Evolutionary conservation across 2,329 filamentous ascomycete genomes (phyloP).

Genomic region (Pseudogymnoascus sp.): DNA sequence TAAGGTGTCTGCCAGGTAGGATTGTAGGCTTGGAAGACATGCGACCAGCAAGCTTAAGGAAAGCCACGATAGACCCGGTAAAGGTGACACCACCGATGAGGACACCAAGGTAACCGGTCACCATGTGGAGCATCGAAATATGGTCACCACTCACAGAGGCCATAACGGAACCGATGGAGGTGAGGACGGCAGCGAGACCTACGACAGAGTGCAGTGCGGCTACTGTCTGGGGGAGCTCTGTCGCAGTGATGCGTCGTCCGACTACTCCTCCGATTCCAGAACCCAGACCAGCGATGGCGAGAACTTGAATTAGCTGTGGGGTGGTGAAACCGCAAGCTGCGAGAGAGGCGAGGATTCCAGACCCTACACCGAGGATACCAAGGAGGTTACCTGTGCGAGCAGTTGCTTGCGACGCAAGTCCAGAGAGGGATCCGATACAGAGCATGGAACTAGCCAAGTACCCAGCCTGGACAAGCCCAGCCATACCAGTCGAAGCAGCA

Average conservation of each 20-base stretch:
- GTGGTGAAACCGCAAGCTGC: constrained; percentile 72
- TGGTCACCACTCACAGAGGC: constrained; percentile 50
- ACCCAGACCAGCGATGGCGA: constrained; percentile 64
- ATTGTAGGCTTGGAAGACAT: constrained; percentile 71
- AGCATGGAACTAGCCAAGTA: constrained; percentile 78
- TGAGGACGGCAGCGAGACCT: constrained; percentile 78
- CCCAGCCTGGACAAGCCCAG: constrained; percentile 76
- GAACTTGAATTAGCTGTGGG: constrained; percentile 72
- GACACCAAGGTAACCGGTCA: constrained; percentile 79
- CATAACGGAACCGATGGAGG: constrained; percentile 81
- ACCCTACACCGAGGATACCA: constrained; percentile 75
- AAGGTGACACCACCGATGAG: constrained; percentile 84
- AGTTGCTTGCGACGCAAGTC: constrained; percentile 72
- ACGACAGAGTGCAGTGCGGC: constrained; percentile 86
- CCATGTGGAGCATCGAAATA: constrained; percentile 70
- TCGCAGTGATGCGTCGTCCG: constrained; percentile 79
- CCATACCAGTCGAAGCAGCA: constrained; percentile 71
- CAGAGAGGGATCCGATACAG: constrained; percentile 74
- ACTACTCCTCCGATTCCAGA: constrained; percentile 53
- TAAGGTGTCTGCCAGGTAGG: constrained; percentile 63
- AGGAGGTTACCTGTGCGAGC: constrained; percentile 79
- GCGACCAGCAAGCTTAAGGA: constrained; percentile 73
- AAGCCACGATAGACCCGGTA: constrained; percentile 82
- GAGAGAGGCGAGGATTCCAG: constrained; percentile 75
- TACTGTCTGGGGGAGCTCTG: constrained; percentile 80